Percentiles rank a stretch among this genome's conserved stretches.
These are phyloP conservation scores for Pterula multifida DNA, from an alignment of 1,284 basidiomycete genomes.

Conservation along the genomic window DNA sequence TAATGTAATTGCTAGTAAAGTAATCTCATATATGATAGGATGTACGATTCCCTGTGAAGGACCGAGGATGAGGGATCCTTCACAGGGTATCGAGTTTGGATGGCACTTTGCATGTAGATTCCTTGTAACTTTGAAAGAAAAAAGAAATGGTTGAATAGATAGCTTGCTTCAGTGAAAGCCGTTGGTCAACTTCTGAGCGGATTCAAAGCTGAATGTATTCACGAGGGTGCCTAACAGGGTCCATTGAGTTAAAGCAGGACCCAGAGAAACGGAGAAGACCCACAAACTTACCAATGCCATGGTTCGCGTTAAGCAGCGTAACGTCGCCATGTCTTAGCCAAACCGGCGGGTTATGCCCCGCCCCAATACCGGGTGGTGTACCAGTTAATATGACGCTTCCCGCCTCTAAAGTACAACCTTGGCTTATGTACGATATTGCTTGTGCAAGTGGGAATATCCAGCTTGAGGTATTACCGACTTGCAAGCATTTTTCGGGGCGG, in stretches of 20 bases:
- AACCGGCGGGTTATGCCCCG: slow-evolving; percentile 55
- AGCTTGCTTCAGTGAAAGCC: not conserved
- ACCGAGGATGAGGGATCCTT: too few species aligned
- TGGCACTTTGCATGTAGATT: too few species aligned
- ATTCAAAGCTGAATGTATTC: not conserved
- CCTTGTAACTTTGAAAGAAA: too few species aligned
- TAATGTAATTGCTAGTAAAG: too few species aligned
- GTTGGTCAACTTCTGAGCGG: not conserved
- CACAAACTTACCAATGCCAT: not conserved
- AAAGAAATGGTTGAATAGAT: too few species aligned
- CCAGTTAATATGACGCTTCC: slow-evolving; percentile 75
- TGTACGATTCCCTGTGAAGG: too few species aligned
- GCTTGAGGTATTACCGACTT: slow-evolving; percentile 66
- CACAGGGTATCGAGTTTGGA: too few species aligned
- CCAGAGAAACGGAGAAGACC: not conserved
- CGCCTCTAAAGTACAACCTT: slow-evolving; percentile 76
- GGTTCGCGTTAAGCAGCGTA: not conserved
- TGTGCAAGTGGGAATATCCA: slow-evolving; percentile 66
- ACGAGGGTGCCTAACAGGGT: not conserved
- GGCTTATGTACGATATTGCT: slow-evolving; percentile 70
- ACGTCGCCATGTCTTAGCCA: slow-evolving; percentile 67
- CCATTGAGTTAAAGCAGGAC: not conserved
- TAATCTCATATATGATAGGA: too few species aligned
- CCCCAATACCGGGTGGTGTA: slow-evolving; percentile 70
- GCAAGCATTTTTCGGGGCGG: slow-evolving; percentile 29